Percentiles rank a stretch among this genome's conserved stretches.
phyloP scores from a whole-genome alignment of 345 rosid genomes.

The Acer negundo region DNA sequence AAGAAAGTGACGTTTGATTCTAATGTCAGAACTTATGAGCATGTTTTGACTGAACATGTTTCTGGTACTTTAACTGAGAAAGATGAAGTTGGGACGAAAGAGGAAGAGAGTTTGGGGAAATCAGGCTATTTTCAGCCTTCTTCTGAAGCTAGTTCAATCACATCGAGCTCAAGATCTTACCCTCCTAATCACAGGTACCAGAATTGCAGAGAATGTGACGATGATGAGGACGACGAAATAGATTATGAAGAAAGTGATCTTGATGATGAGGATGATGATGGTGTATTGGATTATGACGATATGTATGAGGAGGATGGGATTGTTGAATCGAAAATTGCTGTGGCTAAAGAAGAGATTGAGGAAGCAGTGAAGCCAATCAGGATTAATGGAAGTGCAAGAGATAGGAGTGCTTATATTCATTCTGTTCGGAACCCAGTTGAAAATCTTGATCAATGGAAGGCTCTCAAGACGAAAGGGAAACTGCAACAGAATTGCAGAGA shows the following conservation, averaged over 20 bases:
- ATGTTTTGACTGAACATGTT: slow-evolving; percentile 43
- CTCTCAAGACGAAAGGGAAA: slow-evolving; percentile 59
- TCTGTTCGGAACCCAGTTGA: slow-evolving; percentile 82
- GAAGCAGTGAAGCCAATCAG: slow-evolving; percentile 28
- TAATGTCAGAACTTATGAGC: slow-evolving; percentile 65
- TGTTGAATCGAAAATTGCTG: slow-evolving; percentile 18
- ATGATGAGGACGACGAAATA: slow-evolving; percentile 51
- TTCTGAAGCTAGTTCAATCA: slow-evolving; percentile 49
- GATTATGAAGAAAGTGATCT: slow-evolving; percentile 41
- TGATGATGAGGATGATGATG: slow-evolving; percentile 37
- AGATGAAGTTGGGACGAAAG: slow-evolving; percentile 25
- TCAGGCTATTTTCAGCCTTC: slow-evolving; percentile 41
- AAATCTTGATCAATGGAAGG: slow-evolving; percentile 87
- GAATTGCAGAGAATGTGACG: slow-evolving; percentile 71
- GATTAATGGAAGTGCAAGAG: slow-evolving; percentile 39
- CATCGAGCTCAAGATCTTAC: slow-evolving; percentile 51
- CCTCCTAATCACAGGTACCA: slow-evolving; percentile 67
- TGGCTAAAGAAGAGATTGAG: slow-evolving; percentile 25
- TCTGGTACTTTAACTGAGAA: slow-evolving; percentile 22
- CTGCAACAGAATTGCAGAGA: slow-evolving; percentile 59
- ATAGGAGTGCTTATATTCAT: slow-evolving; percentile 51
- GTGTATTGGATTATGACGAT: slow-evolving; percentile 27
- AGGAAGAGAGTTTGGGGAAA: slow-evolving; percentile 17
- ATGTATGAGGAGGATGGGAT: neutral
- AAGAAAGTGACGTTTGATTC: slow-evolving; percentile 86